Evolutionary conservation across 768 basidiomycete genomes (phyloP).

Genomic region (Amanita muscaria): DNA sequence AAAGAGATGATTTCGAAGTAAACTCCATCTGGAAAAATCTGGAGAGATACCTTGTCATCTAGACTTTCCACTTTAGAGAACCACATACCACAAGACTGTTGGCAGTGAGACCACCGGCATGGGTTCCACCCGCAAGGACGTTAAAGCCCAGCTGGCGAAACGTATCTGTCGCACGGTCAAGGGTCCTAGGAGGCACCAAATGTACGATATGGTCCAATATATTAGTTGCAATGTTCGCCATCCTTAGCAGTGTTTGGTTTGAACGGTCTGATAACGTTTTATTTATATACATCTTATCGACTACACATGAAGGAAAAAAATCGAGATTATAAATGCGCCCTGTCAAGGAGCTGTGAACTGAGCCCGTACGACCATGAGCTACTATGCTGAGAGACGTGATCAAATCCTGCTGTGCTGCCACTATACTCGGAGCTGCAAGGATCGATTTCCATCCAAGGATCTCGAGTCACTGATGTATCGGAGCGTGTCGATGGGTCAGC

Average conservation of each 20-base stretch:
- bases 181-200: conserved; percentile 54
- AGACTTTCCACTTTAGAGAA: too few species aligned
- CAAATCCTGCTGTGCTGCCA: background rate
- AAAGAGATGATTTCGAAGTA: conserved; percentile 70
- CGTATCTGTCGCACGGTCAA: conserved; percentile 38
- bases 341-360: conserved; percentile 6
- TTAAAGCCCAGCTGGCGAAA: conserved; percentile 60
- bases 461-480: background rate
- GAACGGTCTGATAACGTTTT: background rate
- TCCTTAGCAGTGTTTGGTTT: background rate
- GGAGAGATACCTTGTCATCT: background rate
- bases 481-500: background rate
- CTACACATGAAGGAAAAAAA: background rate
- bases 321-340: background rate
- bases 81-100: conserved; percentile 54
- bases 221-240: conserved; percentile 16
- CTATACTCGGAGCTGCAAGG: background rate
- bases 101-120: conserved; percentile 51
- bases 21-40: conserved; percentile 47
- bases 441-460: background rate
- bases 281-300: background rate
- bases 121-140: conserved; percentile 58
- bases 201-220: conserved; percentile 64
- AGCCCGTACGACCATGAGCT: background rate
- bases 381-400: background rate